phyloP scores from a whole-genome alignment of 2,329 filamentous ascomycete genomes.

The Achaetomium macrosporum region DNA sequence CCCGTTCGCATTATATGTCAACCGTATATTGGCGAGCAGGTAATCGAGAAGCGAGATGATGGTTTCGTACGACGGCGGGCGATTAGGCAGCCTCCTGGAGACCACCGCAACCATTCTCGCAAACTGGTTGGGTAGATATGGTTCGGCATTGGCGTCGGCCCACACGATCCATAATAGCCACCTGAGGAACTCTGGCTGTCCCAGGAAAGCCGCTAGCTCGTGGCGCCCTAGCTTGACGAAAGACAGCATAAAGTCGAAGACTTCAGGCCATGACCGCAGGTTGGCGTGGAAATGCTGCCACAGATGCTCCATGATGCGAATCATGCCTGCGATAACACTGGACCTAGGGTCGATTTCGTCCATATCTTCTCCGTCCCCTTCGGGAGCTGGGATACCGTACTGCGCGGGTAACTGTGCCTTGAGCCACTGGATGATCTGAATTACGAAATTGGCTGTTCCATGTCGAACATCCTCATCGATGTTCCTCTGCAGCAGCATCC shows the following conservation, averaged over 20 bases:
- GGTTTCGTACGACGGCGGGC: constrained; percentile 48
- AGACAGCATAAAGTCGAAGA: constrained; percentile 63
- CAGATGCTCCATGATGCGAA: constrained; percentile 48
- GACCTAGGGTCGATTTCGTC: constrained; percentile 29
- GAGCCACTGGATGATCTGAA: constrained; percentile 48
- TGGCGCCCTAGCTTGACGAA: constrained; percentile 57
- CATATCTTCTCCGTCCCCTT: constrained; percentile 28
- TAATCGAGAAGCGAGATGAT: constrained; percentile 47
- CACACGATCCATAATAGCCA: constrained; percentile 55
- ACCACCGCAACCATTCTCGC: constrained; percentile 48
- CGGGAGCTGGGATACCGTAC: constrained; percentile 36
- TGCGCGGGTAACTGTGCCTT: constrained; percentile 41
- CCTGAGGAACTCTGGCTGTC: constrained; percentile 50
- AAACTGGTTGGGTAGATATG: constrained; percentile 46
- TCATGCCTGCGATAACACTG: constrained; percentile 33
- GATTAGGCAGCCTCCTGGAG: constrained; percentile 42
- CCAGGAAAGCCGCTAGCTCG: constrained; percentile 55
- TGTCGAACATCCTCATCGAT: constrained; percentile 51
- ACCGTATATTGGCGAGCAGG: constrained; percentile 37
- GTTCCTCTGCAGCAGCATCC: constrained; percentile 59
- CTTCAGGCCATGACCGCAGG: constrained; percentile 67
- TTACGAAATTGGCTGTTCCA: constrained; percentile 45
- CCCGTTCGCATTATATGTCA: constrained; percentile 14
- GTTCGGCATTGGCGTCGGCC: constrained; percentile 48
- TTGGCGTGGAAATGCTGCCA: constrained; percentile 59